Base-by-base conservation (phyloP, 2,329 filamentous ascomycete genomes). In the Aspergillus spinulosporus region DNA sequence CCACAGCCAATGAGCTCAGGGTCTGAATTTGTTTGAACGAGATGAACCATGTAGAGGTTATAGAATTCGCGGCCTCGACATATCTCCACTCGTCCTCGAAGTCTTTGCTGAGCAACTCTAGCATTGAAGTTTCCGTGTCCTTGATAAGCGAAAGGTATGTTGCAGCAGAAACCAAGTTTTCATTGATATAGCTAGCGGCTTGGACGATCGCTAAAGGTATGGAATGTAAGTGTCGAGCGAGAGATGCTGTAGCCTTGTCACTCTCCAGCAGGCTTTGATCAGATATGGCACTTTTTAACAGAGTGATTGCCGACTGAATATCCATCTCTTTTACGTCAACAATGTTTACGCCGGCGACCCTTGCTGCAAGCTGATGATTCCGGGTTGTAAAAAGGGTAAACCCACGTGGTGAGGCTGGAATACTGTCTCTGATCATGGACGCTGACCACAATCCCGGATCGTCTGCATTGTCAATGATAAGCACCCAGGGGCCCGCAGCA, bases 121-220 rank as follows among this genome's bases (percentile, higher is more conserved):
- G 8, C 8, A 37, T 4, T 8, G 34, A 37, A 12, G 11, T 12
- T 37, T 62, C 60, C n/a, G 51, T 3, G 2, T 52, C 29, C 3
- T 52, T 4, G 0, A 58, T 59, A 32, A 60, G 57, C 3, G 3
- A 4, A 15, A 49, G 4, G 36, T 62, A 60, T 1, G 11, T 28
- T 21, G 8, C 32, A 3, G 59, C n/a, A 2, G 29, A 3, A 1
- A 14, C 8, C 55, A 40, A 21, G 21, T 60, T 62, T 44, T 56
- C 42, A 21, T 57, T 58, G 12, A 62, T 62, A 52, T 65, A 70
- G 31, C 60, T 57, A 7, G 62, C 57, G 1, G 64, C 66, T 29
- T 69, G 64, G 1, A 50, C 49, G 31, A 71, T 70, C 2, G 65
- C 67, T 21, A 68, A 50, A 9, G 66, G 66, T 1, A 69, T 58